These are phyloP conservation scores for Chalciporus piperatus DNA, from an alignment of 768 basidiomycete species.

Conservation along the genomic window DNA sequence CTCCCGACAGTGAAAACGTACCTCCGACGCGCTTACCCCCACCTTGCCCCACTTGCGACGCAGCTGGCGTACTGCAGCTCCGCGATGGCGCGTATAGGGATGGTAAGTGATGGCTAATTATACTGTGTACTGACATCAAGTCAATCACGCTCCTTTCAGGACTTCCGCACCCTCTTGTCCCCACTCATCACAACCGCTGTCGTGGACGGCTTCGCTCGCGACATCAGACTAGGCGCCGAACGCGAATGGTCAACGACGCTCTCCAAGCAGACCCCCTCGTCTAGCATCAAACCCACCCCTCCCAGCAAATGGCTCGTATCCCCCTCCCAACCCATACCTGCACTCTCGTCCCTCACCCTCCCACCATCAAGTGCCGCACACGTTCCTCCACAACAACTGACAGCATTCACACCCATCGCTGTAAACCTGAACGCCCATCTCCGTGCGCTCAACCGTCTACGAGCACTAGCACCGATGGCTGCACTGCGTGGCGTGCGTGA, in stretches of 20 bases:
- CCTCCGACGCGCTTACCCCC: constrained; percentile 59
- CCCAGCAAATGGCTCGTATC: constrained; percentile 57
- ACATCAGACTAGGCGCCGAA: constrained; percentile 31
- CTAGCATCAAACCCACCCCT: constrained; percentile 16
- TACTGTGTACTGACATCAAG: background rate
- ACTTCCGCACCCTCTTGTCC: constrained; percentile 72
- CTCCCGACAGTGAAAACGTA: constrained; percentile 61
- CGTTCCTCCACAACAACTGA: constrained; percentile 67
- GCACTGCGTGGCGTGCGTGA: constrained; percentile 49
- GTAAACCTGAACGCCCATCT: constrained; percentile 69
- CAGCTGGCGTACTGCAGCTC: constrained; percentile 92
- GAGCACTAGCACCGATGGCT: constrained; percentile 71
- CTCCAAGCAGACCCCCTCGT: constrained; percentile 17
- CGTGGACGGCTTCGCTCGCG: constrained; percentile 48
- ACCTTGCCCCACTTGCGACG: constrained; percentile 80
- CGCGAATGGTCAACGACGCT: constrained; percentile 35
- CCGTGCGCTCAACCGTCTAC: constrained; percentile 72
- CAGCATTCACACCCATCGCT: constrained; percentile 76
- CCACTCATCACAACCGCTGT: constrained; percentile 69
- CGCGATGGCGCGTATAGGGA: constrained; percentile 87
- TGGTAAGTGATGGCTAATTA: constrained; percentile 40
- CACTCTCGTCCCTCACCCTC: constrained; percentile 19
- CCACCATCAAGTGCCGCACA: constrained; percentile 42
- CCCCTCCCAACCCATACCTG: constrained; percentile 31
- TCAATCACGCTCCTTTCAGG: constrained; percentile 13